phyloP scores from a whole-genome alignment of 2,329 filamentous ascomycete genomes.

The Thermothelomyces thermophilus region DNA sequence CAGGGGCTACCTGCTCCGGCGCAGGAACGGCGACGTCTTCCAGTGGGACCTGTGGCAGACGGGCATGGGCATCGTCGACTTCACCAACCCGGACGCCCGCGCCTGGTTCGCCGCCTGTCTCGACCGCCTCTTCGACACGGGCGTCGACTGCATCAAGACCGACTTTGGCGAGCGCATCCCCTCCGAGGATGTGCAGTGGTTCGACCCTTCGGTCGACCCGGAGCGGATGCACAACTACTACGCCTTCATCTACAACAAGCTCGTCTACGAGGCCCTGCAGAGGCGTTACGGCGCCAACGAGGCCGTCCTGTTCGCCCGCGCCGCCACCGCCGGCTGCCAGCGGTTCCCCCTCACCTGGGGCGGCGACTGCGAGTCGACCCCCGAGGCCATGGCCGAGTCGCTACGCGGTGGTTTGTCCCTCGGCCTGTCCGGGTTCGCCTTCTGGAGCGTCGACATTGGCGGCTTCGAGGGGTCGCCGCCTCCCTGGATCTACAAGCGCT shows the following conservation, averaged over 20 bases:
- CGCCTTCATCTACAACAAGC: conserved; percentile 64
- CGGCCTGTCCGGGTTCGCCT: conserved; percentile 27
- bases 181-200: conserved; percentile 57
- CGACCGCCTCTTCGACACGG: conserved; percentile 57
- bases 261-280: conserved; percentile 61
- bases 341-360: conserved; percentile 66
- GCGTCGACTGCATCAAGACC: conserved; percentile 67
- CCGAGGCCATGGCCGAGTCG: conserved; percentile 65
- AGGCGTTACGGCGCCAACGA: conserved; percentile 44
- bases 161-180: conserved; percentile 71
- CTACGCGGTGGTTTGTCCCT: conserved; percentile 28
- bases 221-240: conserved; percentile 72
- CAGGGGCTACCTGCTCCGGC: conserved; percentile 63
- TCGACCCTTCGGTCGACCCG: conserved; percentile 52
- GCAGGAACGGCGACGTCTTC: conserved; percentile 63
- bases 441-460: conserved; percentile 30
- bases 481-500: conserved; percentile 67
- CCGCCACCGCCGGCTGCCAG: conserved; percentile 62
- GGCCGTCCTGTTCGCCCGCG: conserved; percentile 60
- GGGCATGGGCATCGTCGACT: conserved; percentile 67
- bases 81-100: conserved; percentile 64
- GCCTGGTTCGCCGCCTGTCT: conserved; percentile 59
- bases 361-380: conserved; percentile 68
- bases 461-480: conserved; percentile 59
- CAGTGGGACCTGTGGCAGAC: conserved; percentile 75